These are phyloP conservation scores for Bjerkandera adusta DNA, from an alignment of 1,284 basidiomycete species.

Conservation along the genomic window DNA sequence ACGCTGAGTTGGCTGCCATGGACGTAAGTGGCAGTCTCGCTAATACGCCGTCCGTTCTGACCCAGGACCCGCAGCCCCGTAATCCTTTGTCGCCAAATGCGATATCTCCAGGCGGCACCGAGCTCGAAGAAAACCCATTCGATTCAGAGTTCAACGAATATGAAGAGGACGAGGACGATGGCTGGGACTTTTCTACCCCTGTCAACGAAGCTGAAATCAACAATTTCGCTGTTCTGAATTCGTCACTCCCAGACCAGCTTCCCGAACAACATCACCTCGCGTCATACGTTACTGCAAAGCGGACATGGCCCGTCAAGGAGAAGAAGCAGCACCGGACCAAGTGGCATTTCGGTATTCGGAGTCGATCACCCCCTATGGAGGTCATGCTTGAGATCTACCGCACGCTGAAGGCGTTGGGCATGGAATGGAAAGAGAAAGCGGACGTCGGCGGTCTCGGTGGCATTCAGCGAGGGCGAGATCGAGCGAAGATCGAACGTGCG, in stretches of 20 bases:
- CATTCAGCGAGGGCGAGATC: slow-evolving; percentile 30
- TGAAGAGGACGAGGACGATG: slow-evolving; percentile 65
- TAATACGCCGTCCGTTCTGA: slow-evolving; percentile 2
- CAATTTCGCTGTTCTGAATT: slow-evolving; percentile 84
- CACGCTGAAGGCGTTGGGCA: slow-evolving; percentile 88
- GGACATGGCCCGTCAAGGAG: slow-evolving; percentile 46
- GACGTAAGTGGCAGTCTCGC: slow-evolving; percentile 49
- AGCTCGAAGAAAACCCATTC: slow-evolving; percentile 71
- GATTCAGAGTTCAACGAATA: slow-evolving; percentile 64
- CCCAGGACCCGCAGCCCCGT: slow-evolving; percentile 49
- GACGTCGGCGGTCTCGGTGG: slow-evolving; percentile 69
- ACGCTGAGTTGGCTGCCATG: slow-evolving; percentile 75
- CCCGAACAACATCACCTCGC: slow-evolving; percentile 54
- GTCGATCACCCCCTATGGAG: slow-evolving; percentile 95
- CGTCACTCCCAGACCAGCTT: slow-evolving; percentile 67
- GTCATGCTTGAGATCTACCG: slow-evolving; percentile 99
- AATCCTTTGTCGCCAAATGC: slow-evolving; percentile 44
- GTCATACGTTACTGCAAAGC: slow-evolving; percentile 62
- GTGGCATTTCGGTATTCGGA: slow-evolving; percentile 99
- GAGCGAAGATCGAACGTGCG: slow-evolving; percentile 59
- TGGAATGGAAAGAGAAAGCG: slow-evolving; percentile 94
- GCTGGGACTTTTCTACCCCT: slow-evolving; percentile 58
- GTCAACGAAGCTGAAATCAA: slow-evolving; percentile 45
- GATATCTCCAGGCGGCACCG: slow-evolving; percentile 41
- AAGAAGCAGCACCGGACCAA: slow-evolving; percentile 74